phyloP scores from a whole-genome alignment of 2,329 filamentous ascomycete genomes.

The Fusarium udum region DNA sequence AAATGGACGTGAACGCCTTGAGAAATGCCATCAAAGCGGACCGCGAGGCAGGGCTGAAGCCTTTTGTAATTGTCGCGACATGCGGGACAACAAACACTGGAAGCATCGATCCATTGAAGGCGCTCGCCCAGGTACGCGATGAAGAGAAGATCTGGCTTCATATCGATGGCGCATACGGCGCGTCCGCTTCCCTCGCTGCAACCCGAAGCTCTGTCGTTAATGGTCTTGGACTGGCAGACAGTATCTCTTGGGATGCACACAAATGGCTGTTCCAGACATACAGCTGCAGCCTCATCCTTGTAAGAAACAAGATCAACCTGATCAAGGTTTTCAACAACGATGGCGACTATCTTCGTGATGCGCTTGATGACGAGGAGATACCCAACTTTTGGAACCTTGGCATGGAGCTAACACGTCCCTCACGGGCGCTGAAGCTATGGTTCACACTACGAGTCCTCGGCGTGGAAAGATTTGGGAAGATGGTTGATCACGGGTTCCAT shows the following conservation, averaged over 20 bases:
- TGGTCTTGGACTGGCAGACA: constrained; percentile 9
- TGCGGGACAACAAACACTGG: constrained; percentile 18
- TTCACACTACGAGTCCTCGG: constrained; percentile 12
- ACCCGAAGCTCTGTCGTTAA: not conserved
- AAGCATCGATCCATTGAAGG: not conserved
- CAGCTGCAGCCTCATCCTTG: constrained; percentile 8
- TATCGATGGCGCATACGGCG: constrained; percentile 15
- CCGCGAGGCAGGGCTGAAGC: not conserved
- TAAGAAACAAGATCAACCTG: not conserved
- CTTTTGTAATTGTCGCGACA: constrained; percentile 2
- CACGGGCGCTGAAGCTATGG: constrained; percentile 9
- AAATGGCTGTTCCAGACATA: constrained; percentile 20
- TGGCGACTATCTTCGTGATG: constrained; percentile 13
- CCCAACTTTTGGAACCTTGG: constrained; percentile 21
- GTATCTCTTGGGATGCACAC: constrained; percentile 19
- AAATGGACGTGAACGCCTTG: not conserved
- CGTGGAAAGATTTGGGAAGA: not conserved
- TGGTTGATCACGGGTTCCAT: constrained; percentile 3
- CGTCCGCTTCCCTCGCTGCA: not conserved
- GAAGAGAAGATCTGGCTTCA: constrained; percentile 17
- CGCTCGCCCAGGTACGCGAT: not conserved
- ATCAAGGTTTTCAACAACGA: constrained; percentile 7
- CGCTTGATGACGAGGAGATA: constrained; percentile 13
- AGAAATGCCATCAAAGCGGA: not conserved
- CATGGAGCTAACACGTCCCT: constrained; percentile 7